phyloP scores from a whole-genome alignment of 2,329 filamentous ascomycete species.

The Colletotrichum incanum region DNA sequence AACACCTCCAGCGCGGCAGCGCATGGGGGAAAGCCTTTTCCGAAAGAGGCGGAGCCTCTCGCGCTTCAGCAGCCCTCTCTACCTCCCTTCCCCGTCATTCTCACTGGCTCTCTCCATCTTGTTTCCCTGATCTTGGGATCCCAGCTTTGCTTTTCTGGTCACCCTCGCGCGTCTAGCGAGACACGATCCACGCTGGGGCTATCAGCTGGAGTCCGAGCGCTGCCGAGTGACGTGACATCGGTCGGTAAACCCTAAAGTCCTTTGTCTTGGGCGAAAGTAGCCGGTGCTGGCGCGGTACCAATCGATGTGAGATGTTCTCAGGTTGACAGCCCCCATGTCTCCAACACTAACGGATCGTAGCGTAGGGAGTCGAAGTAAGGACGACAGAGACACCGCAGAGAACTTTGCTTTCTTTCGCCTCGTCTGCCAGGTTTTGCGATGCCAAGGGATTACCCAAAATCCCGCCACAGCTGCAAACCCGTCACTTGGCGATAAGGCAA shows the following conservation, averaged over 20 bases:
- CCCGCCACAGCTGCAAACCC: neutral
- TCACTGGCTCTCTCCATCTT: too few relatives aligned
- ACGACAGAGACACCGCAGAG: neutral
- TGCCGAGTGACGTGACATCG: slow-evolving; percentile 24
- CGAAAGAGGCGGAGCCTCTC: too few relatives aligned
- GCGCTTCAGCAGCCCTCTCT: too few relatives aligned
- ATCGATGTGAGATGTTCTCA: neutral
- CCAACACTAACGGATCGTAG: neutral
- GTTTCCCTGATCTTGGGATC: too few relatives aligned
- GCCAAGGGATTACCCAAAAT: slow-evolving; percentile 22
- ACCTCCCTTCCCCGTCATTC: too few relatives aligned
- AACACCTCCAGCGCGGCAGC: too few relatives aligned
- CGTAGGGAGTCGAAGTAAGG: neutral
- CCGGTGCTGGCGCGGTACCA: neutral
- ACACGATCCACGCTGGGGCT: too few relatives aligned
- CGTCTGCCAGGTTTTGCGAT: neutral
- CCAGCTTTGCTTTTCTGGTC: neutral
- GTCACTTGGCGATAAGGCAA: slow-evolving; percentile 21
- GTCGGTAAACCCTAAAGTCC: slow-evolving; percentile 7
- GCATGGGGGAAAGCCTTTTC: too few relatives aligned
- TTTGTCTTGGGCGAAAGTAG: neutral
- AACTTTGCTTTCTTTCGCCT: neutral
- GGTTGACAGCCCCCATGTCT: neutral
- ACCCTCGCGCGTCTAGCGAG: too few relatives aligned
- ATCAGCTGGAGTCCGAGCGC: too few relatives aligned